Evolutionary conservation across 1,284 basidiomycete genomes (phyloP), one percentile per base, ranked within the genome.

Genomic region (Psilocybe mexicana): DNA sequence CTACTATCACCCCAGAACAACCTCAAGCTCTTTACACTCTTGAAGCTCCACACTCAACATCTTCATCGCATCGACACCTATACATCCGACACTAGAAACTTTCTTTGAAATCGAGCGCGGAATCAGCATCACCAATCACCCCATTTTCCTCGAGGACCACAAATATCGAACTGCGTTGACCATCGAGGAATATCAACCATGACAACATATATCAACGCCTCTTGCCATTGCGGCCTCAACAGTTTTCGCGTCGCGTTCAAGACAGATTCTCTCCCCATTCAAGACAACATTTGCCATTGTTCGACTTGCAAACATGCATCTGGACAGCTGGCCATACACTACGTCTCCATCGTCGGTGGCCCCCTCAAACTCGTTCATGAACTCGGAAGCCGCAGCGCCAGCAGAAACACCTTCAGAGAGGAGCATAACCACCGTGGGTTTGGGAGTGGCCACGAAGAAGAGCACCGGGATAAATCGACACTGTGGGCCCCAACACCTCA

Each of bases 151-250:
- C 5, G 8, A 33, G 30, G 8, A 33, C 30, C 4, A 33, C 30
- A 33, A 33, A 33, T 1, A 4, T 33, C 30, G 8, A 8, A 6
- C 0, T 8, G 4, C 30, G 8, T 4, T 33, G 30, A 33, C 30
- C 30, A 33, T 33, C 30, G 30, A 33, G 11, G 38, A 40, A 5
- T 3, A 40, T 11, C 38, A 8, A 44, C 10, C 10, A 54, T 43
- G 25, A 52, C 43, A 46, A 68, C 66, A 12, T 67, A 66, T 47
- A 51, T 68, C 18, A 64, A 65, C 35, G 67, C 61, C 4, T 56
- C 54, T 6, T 72, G 69, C 56, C 69, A 71, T 47, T 70, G 70
- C 43, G 63, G 59, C 38, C 50, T 63, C 18, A 70, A 70, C 51
- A 55, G 56, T 2, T 71, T 70, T 55, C 55, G 61, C 4, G 64